phyloP scores from a whole-genome alignment of 2,329 filamentous ascomycete genomes.

The Xylogone sp. region DNA sequence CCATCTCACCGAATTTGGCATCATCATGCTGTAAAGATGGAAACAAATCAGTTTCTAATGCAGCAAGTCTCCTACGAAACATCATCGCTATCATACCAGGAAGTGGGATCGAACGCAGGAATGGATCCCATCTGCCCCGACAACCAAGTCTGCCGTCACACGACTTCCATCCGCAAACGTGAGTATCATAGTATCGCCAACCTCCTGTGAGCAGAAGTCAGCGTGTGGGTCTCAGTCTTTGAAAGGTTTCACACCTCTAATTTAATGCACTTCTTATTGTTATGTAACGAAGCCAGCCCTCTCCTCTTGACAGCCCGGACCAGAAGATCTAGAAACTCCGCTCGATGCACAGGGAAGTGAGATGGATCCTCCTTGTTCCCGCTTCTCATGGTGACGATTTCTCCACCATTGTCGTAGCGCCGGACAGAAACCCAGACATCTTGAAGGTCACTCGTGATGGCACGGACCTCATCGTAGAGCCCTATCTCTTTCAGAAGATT shows the following conservation, averaged over 20 bases:
- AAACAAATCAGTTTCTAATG: no score
- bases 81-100: no score
- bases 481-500: constrained; percentile 15
- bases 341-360: background rate
- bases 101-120: background rate
- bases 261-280: background rate
- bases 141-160: background rate
- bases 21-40: no score
- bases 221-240: no score
- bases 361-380: background rate
- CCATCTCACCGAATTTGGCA: no score
- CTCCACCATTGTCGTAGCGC: background rate
- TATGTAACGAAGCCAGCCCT: background rate
- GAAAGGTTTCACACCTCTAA: no score
- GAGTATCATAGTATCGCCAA: background rate
- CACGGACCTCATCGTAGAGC: background rate
- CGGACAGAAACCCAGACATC: background rate
- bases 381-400: background rate
- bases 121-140: background rate
- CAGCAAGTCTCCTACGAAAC: no score
- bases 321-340: background rate
- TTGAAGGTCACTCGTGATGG: background rate
- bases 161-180: background rate
- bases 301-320: background rate
- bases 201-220: background rate